Evolutionary conservation across 2,329 filamentous ascomycete genomes (phyloP).

Genomic region (Alternaria hordeiaustralica): DNA sequence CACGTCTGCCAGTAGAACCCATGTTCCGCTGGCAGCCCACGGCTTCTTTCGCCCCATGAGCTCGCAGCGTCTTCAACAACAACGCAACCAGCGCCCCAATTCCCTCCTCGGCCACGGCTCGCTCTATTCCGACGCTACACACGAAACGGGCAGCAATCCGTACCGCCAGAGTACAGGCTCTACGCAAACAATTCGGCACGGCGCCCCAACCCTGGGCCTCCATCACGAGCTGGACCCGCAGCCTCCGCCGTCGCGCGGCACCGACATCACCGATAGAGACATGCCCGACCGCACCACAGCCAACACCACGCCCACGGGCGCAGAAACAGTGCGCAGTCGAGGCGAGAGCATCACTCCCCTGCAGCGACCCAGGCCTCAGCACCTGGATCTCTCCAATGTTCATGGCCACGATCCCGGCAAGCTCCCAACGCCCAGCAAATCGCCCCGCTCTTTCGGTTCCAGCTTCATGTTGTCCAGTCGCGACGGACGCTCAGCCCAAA

Average conservation of each 20-base stretch:
- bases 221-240: conserved; percentile 43
- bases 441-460: conserved; percentile 77
- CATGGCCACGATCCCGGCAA: conserved; percentile 62
- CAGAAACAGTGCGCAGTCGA: conserved; percentile 67
- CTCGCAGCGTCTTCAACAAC: conserved; percentile 90
- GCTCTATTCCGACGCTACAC: conserved; percentile 39
- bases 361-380: conserved; percentile 62
- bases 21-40: conserved; percentile 87
- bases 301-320: conserved; percentile 73
- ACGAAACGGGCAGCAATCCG: conserved; percentile 40
- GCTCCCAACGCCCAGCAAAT: conserved; percentile 68
- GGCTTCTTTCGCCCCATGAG: conserved; percentile 98
- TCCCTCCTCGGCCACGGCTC: conserved; percentile 45
- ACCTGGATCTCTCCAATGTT: conserved; percentile 66
- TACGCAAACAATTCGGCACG: conserved; percentile 37
- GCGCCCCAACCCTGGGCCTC: conserved; percentile 36
- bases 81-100: conserved; percentile 69
- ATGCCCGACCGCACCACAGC: conserved; percentile 73
- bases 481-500: conserved; percentile 57
- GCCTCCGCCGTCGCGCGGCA: conserved; percentile 74
- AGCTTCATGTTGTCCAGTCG: conserved; percentile 72
- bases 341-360: conserved; percentile 82
- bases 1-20: conserved; percentile 78
- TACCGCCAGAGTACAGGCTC: conserved; percentile 50
- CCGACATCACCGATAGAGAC: conserved; percentile 79